Evolutionary conservation across 139 green algal genomes (phyloP).

Genomic region (Chlorella sp.): DNA sequence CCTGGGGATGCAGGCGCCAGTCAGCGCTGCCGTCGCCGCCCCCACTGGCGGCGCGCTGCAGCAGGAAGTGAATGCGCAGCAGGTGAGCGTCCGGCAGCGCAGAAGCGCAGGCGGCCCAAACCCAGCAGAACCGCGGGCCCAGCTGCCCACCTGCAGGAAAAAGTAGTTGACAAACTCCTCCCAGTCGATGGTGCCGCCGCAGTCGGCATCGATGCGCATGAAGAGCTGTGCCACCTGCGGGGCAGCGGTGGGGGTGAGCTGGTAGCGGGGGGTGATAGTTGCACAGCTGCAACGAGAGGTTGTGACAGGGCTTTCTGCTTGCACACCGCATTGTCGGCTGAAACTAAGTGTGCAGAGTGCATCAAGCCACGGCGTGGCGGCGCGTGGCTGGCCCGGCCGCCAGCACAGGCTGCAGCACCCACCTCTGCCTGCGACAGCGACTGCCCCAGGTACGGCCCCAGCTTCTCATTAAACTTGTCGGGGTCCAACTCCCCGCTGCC

Average conservation of each 20-base stretch:
- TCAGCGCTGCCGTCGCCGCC: neutral
- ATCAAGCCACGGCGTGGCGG: neutral
- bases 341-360: too few relatives aligned
- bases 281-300: too few relatives aligned
- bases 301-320: too few relatives aligned
- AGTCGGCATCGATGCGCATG: constrained; percentile 92
- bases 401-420: too few relatives aligned
- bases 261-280: too few relatives aligned
- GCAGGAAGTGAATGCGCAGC: too few relatives aligned
- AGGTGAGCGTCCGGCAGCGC: too few relatives aligned
- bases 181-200: constrained; percentile 89
- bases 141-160: too few relatives aligned
- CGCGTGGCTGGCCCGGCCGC: too few relatives aligned
- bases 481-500: constrained; percentile 85
- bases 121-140: too few relatives aligned
- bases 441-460: constrained; percentile 73
- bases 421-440: constrained; percentile 38
- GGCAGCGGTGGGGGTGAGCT: neutral
- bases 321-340: too few relatives aligned
- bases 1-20: constrained; percentile 22
- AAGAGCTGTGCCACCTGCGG: constrained; percentile 80
- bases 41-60: constrained; percentile 62
- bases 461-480: constrained; percentile 81
- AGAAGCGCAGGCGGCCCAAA: too few relatives aligned
- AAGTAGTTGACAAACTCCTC: constrained; percentile 91